These are phyloP conservation scores for Globisporangium alternatum DNA, from an alignment of 352 stramenopile species.

Conservation along the genomic window DNA sequence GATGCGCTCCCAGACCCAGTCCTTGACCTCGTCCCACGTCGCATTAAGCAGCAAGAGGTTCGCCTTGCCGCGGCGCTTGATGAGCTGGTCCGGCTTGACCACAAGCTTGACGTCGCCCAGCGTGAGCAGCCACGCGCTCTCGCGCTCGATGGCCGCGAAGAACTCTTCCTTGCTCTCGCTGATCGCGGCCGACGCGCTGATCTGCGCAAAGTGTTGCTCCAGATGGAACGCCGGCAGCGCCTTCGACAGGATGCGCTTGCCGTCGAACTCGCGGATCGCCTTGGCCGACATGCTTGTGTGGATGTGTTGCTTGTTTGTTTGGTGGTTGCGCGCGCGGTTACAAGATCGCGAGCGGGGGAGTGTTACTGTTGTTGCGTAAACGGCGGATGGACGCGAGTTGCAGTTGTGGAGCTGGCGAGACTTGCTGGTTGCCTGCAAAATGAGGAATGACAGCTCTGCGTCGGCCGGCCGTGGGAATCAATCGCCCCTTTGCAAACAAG, in stretches of 20 bases:
- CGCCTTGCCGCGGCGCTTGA: slow-evolving; percentile 95
- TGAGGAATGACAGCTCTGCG: slow-evolving; percentile 13
- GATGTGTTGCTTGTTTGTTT: slow-evolving; percentile 7
- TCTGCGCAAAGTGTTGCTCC: slow-evolving; percentile 73
- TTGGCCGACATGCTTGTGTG: slow-evolving; percentile 89
- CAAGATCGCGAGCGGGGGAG: slow-evolving; percentile 3
- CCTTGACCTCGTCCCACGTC: slow-evolving; percentile 88
- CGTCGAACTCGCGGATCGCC: slow-evolving; percentile 95
- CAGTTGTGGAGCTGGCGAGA: background rate
- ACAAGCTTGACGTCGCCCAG: slow-evolving; percentile 86
- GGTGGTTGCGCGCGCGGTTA: slow-evolving; percentile 2
- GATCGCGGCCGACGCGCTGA: slow-evolving; percentile 36
- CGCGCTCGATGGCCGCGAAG: slow-evolving; percentile 62
- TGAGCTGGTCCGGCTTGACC: slow-evolving; percentile 97
- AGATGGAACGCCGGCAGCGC: slow-evolving; percentile 76
- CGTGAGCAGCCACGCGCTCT: slow-evolving; percentile 81
- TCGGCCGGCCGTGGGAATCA: background rate
- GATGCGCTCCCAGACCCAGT: slow-evolving; percentile 94
- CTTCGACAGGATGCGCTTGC: slow-evolving; percentile 91
- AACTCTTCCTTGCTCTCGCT: slow-evolving; percentile 49
- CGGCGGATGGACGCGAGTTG: slow-evolving; percentile 2
- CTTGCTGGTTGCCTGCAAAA: slow-evolving; percentile 10
- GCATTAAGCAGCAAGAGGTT: slow-evolving; percentile 95
- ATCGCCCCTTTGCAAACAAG: background rate
- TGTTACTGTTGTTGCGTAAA: slow-evolving; percentile 1